Base-by-base conservation (phyloP, 495 filamentous ascomycete genomes). In the Hyaloscypha hepaticicola region DNA sequence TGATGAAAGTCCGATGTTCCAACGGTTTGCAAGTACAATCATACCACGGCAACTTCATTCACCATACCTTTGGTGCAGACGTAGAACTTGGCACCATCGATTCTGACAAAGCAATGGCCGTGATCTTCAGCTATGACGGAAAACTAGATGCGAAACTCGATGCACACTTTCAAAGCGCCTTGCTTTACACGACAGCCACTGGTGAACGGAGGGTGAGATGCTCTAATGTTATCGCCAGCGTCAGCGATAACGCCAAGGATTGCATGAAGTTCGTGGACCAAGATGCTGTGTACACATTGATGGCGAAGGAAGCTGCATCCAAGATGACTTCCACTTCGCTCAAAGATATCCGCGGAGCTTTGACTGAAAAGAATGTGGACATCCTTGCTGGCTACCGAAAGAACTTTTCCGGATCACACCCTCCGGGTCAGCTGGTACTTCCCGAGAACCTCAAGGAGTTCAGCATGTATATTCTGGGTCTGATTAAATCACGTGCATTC, bases 1-100 rank as follows among this genome's bases (percentile, higher is more conserved):
- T 98, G 69, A 95, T 99, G 92, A 99, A 99, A 80, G 95, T 98
- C 58, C 89, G 95, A 51, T 99, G 95, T 77, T 96, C 92, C 8
- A 98, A 96, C 72, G 95, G 95, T 19, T 84, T 99, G 29, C 95
- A 99, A 76, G 91, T 99, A 19, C 88, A 91, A 22, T 85, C 87
- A 29, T 99, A 98, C 72, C 91, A 96, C 68, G 95, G 95, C 62
- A 98, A 98, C 78, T 98, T 98, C 70, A 82, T 92, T 55, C 95
- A 99, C 69, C 91, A 96, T 77, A 91, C 90, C 5, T 94, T 96
- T 66, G 92, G 92, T 7, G 93, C 95, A 16, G 95, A 99, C 76
- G 86, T 99, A 24, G 95, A 99, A 73, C 90, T 99, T 69, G 96
- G 94, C 14, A 84, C 89, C 51, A 86, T 98, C 65, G 96, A 97